Evolutionary conservation across 2,329 filamentous ascomycete species (phyloP).

Genomic region (Penicillium sp.): DNA sequence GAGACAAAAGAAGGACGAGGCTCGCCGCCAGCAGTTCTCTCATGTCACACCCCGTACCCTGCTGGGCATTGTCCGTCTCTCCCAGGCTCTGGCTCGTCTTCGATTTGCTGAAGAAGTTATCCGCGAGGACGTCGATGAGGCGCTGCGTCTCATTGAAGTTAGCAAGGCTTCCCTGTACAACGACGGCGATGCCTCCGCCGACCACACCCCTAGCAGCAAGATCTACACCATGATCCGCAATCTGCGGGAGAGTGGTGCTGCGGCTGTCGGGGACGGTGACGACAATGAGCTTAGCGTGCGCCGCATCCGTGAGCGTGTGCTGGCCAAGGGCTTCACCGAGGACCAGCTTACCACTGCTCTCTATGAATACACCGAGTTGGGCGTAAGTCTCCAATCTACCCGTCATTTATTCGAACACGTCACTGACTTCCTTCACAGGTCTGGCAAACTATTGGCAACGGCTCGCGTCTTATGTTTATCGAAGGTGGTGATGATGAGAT

Average conservation of each 20-base stretch:
- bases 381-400: slow-evolving; percentile 65
- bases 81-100: slow-evolving; percentile 87
- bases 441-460: slow-evolving; percentile 74
- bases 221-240: slow-evolving; percentile 94
- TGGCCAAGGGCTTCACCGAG: slow-evolving; percentile 94
- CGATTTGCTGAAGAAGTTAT: slow-evolving; percentile 83
- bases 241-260: slow-evolving; percentile 80
- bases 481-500: slow-evolving; percentile 58
- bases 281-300: slow-evolving; percentile 78
- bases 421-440: slow-evolving; percentile 56
- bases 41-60: slow-evolving; percentile 93
- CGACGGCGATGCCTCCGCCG: slow-evolving; percentile 62
- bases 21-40: slow-evolving; percentile 85
- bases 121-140: slow-evolving; percentile 93
- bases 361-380: slow-evolving; percentile 81
- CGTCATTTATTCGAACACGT: not conserved
- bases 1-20: slow-evolving; percentile 86
- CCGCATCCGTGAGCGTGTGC: slow-evolving; percentile 83
- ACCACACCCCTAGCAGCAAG: slow-evolving; percentile 77
- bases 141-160: slow-evolving; percentile 83
- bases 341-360: slow-evolving; percentile 85
- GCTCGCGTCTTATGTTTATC: slow-evolving; percentile 69
- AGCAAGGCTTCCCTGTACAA: slow-evolving; percentile 87
- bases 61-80: slow-evolving; percentile 85
- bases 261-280: slow-evolving; percentile 70